A percentile compares a stretch with the other conserved stretches of the same genome.
Conservation (phyloP, 371 early-diverging fungal species). For the Rhizopus microsporus region DNA sequence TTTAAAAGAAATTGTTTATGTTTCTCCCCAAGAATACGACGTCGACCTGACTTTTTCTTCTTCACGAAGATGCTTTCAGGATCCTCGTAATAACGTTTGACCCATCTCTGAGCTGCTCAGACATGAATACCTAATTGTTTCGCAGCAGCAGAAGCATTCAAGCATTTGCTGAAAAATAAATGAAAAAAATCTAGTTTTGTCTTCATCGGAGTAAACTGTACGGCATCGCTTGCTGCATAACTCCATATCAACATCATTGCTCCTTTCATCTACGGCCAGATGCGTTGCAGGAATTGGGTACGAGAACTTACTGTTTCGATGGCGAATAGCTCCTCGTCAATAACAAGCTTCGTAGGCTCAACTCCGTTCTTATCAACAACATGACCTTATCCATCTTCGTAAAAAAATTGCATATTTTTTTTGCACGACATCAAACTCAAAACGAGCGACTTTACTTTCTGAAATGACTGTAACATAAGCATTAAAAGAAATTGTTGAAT, state of each 20-base stretch:
- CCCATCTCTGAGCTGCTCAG: conserved; percentile 17
- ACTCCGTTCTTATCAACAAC: conserved; percentile 23
- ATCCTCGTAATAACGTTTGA: conserved; percentile 20
- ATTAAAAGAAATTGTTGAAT: no score
- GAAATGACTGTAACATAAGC: no score
- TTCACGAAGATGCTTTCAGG: conserved; percentile 23
- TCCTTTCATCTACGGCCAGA: conserved; percentile 2
- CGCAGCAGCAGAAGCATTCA: conserved; percentile 16
- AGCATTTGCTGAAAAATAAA: conserved; percentile 17
- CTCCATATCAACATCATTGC: conserved; percentile 13
- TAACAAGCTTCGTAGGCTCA: conserved; percentile 23
- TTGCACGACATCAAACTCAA: no score
- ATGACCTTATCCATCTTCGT: no score
- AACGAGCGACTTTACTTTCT: no score
- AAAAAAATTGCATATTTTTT: no score
- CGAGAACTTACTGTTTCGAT: conserved; percentile 18
- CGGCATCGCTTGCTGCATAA: conserved; percentile 19
- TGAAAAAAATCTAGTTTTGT: conserved; percentile 28
- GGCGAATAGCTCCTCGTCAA: conserved; percentile 23
- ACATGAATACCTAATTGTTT: conserved; percentile 20
- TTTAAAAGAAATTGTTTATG: conserved; percentile 12
- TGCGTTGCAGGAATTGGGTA: conserved; percentile 11
- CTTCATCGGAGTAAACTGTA: no score
- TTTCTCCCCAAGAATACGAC: conserved; percentile 12
- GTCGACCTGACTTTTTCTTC: conserved; percentile 9